Base-by-base conservation (phyloP, 805 yeast genomes). In the Kluyveromyces siamensis region DNA sequence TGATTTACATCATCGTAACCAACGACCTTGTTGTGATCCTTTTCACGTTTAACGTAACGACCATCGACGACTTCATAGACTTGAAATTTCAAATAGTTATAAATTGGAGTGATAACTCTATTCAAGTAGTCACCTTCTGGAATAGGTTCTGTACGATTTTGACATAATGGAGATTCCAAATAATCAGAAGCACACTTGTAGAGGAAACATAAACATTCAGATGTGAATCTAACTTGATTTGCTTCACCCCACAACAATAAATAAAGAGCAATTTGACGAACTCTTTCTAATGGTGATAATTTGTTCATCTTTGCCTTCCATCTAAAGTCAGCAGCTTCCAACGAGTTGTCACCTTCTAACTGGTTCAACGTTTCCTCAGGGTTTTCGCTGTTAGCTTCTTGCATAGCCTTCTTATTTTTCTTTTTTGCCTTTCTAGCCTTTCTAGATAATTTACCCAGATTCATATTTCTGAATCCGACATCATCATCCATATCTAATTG, bases 1-100 rank as follows among this genome's bases (percentile, higher is more conserved):
- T 93, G 99, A 71, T 93, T 93, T 52, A 93, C 95, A 75, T 93
- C 99, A 74, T 93, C 99, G 69, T 93, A 93, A 69, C 99, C 95
- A 61, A 86, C 77, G 54, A 86, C 73, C 55, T 80, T 73, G 71
- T 83, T 83, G 70, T 86, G 95, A 67, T 86, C 95, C 64, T 73
- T 81, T 73, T 86, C 93, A 72, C 95, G 83, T 68, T 85, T 85
- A 52, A 85, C 83, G 58, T 77, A 85, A 69, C 88, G 81, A 51
- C 93, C 93, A 58, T 85, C 88, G 53, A 78, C 77, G 57, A 84
- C 79, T 69, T 85, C 93, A 59, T 84, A 86, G 48, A 84, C 90
- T 68, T 86, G 91, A 50, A 85, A 73, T 75, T 90, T 83, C 53
- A 86, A 69, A 74, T 77, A 86, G 58, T 81, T 76, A 68, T 86